A percentile compares a stretch with the other conserved stretches of the same genome.
Evolutionary conservation across 2,329 filamentous ascomycete species (phyloP).

Genomic region (Alternaria ventricosa): DNA sequence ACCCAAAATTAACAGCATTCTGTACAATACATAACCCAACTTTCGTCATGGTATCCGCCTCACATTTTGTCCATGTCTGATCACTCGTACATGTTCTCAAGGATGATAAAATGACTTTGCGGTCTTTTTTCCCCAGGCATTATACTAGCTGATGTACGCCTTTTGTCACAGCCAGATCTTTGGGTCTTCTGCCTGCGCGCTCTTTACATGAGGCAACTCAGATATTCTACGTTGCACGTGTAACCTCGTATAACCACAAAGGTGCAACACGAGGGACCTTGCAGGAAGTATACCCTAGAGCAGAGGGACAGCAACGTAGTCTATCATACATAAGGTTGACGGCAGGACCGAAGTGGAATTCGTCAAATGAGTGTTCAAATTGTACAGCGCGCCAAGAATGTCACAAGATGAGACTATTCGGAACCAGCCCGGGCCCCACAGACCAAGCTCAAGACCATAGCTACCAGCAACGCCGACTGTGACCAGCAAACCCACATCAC

Average conservation of each 20-base stretch:
- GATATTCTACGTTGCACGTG: not conserved
- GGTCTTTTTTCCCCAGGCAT: not conserved
- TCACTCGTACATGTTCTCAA: not conserved
- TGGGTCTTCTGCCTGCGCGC: not conserved
- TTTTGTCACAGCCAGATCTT: not conserved
- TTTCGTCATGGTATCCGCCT: not conserved
- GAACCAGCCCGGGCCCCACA: conserved; percentile 19
- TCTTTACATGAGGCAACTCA: not conserved
- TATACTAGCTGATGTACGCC: not conserved
- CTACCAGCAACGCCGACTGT: conserved; percentile 8
- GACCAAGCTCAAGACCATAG: conserved; percentile 20
- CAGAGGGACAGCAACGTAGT: not conserved
- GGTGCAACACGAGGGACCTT: not conserved
- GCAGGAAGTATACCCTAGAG: not conserved
- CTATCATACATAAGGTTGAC: not conserved
- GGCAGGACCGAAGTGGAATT: not conserved
- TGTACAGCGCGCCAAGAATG: not conserved
- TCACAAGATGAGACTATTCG: conserved; percentile 15
- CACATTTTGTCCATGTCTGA: not conserved
- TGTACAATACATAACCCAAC: not conserved
- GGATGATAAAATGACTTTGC: not conserved
- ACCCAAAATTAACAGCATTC: not conserved
- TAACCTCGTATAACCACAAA: not conserved
- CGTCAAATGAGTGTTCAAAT: not conserved
- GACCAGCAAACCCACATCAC: conserved; percentile 8